Evolutionary conservation across 164 flowering plant genomes (phyloP).

Genomic region (Magnolia sinica): DNA sequence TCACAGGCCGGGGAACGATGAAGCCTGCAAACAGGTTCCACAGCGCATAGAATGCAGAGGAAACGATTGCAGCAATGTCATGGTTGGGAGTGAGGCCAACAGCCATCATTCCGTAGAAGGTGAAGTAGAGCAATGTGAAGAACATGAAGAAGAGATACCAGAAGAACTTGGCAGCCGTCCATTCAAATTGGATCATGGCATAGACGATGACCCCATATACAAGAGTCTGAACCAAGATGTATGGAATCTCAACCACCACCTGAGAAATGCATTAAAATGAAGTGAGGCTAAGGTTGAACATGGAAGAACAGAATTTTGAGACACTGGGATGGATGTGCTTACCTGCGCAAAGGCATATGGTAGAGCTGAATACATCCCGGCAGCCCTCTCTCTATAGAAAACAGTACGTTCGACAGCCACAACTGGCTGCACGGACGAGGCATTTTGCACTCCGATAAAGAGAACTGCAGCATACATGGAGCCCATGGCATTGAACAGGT

Average conservation of each 20-base stretch:
- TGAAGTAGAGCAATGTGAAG: conserved; percentile 62
- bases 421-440: conserved; percentile 53
- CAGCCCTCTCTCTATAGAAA: conserved; percentile 14
- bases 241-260: conserved; percentile 54
- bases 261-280: conserved; percentile 4
- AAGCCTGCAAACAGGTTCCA: conserved; percentile 70
- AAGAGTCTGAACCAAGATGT: conserved; percentile 40
- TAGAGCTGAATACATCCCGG: conserved; percentile 14
- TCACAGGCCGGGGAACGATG: conserved; percentile 54
- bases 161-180: conserved; percentile 54
- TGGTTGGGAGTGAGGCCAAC: conserved; percentile 65
- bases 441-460: conserved; percentile 49
- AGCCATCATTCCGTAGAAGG: conserved; percentile 72
- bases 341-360: conserved; percentile 62
- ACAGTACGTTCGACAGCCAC: conserved; percentile 54
- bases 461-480: conserved; percentile 56
- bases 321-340: not conserved
- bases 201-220: conserved; percentile 46
- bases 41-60: conserved; percentile 48
- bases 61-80: conserved; percentile 47
- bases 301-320: not conserved
- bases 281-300: not conserved
- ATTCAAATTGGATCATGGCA: conserved; percentile 61
- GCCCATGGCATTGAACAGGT: conserved; percentile 55
- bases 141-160: conserved; percentile 50